Percentiles rank a stretch among this genome's conserved stretches.
phyloP scores from a whole-genome alignment of 352 stramenopile species.

The Phytophthora pisi region DNA sequence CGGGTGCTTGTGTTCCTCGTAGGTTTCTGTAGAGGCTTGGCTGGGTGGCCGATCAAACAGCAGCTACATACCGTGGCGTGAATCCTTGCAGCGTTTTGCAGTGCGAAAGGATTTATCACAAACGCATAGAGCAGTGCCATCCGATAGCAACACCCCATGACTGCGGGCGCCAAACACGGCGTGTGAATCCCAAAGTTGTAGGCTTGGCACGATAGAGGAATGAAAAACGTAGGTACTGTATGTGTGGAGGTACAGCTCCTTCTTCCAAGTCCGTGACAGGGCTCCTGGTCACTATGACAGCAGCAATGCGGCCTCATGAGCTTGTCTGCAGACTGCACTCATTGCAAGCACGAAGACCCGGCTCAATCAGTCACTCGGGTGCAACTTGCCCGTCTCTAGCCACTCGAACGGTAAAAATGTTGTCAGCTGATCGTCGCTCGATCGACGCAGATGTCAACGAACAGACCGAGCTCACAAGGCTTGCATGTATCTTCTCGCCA shows the following conservation, averaged over 20 bases:
- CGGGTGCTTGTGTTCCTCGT: neutral
- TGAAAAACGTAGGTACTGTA: too few species aligned
- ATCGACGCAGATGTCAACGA: conserved; percentile 2
- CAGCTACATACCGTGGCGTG: neutral
- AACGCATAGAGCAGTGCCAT: conserved; percentile 13
- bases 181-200: neutral
- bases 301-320: too few species aligned
- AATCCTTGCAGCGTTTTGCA: conserved; percentile 5
- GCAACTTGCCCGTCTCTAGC: conserved; percentile 3
- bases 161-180: neutral
- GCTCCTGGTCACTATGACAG: too few species aligned
- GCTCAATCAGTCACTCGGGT: neutral
- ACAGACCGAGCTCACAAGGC: conserved; percentile 7
- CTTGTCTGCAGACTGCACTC: too few species aligned
- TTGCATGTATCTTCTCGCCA: neutral
- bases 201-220: too few species aligned
- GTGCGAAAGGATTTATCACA: neutral
- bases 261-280: too few species aligned
- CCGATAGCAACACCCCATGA: neutral
- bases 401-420: conserved; percentile 25
- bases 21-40: neutral
- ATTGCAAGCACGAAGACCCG: neutral
- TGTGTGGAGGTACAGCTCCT: too few species aligned
- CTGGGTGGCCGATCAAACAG: neutral
- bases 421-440: conserved; percentile 12